Evolutionary conservation across 1,139 yeast genomes (phyloP), one percentile per base, ranked within the genome.

Genomic region (Blastobotrys buckinghamii): DNA sequence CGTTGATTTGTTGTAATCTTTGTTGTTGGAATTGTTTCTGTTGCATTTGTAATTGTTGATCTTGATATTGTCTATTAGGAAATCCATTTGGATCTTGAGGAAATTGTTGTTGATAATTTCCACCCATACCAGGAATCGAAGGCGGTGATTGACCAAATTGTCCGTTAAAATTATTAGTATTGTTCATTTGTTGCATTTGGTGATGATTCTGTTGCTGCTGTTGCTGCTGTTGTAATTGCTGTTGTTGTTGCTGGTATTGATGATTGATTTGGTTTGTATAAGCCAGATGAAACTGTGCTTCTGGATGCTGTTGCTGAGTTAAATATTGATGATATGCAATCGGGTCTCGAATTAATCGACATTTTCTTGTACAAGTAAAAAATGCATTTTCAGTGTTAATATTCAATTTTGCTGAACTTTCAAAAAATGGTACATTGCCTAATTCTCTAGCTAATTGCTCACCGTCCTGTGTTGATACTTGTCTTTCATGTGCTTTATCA

Each of bases 381-480:
- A 92, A 92, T 2, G 96, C 95, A 59, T 84, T 92, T 60, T 85
- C 95, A 43, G 90, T 95, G 63, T 92, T 90, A 50, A 89, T 82
- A 65, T 87, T 85, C 58, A 85, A 79, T 77, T 89, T 84, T 37
- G 98, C 97, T 56, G 95, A 84, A 6, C 97, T 87, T 70, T 92
- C 97, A 67, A 87, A 69, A 47, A 90, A 92, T 17, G 96, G 90
- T 7, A 84, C 92, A 61, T 84, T 77, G 12, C 94, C 94, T 57
- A 53, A 58, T 58, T 78, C 77, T 56, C 76, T 77, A 36, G 95
- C 92, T 57, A 87, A 75, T 45, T 77, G 78, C 55, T 78, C 76
- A 45, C 96, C 96, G 63, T 87, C 95, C 58, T 84, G 92, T 56
- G 77, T 83, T 47, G 86, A 75, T 7, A 88, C 86, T 63, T 83